Evolutionary conservation across 2,329 filamentous ascomycete species (phyloP), one percentile per base, ranked within the genome.

Genomic region (Cladosporium sphaerospermum): DNA sequence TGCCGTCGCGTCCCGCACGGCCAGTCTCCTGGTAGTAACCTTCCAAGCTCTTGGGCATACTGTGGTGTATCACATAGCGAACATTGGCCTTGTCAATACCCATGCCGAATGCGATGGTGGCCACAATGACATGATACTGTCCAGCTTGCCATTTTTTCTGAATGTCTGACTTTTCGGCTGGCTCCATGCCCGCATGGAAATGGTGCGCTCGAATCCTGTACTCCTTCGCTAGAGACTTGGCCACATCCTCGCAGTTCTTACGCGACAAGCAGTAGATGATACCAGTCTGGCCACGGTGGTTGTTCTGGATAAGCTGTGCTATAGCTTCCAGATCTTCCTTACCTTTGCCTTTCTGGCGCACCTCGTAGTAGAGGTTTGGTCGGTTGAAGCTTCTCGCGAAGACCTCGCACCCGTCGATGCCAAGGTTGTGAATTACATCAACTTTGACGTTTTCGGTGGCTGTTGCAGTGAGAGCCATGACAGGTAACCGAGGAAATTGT

Each of bases 21-120:
- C 93, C 93, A 42, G 93, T 99, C 69, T 99, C 93, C 67, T 99
- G 93, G 65, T 99, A 99, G 69, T 99, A 99, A 0, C 93, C 93
- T 71, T 99, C 93, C 51, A 99, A 75, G 62, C 89, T 96, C 71
- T 99, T 97, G 1, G 93, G 93, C 5, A 99, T 78, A 41, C 84
- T 88, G 63, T 95, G 86, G 66, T 99, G 95, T 39, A 99, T 89
- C 33, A 99, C 93, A 67, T 95, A 99, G 28, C 93, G 87, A 45
- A 99, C 93, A 67, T 99, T 87, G 0, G 91, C 82, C 69, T 99
- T 99, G 74, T 99, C 93, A 59, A 99, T 99, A n/a, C 93, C 93
- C 93, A 99, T 99, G 6, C 93, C 93, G 67, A 99, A 99, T 19
- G 93, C 93, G 68, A 99, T 97, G 0, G 93, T 99, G 16, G 93